Evolutionary conservation across 805 yeast species (phyloP).

Genomic region (Kluyveromyces nonfermentans): DNA sequence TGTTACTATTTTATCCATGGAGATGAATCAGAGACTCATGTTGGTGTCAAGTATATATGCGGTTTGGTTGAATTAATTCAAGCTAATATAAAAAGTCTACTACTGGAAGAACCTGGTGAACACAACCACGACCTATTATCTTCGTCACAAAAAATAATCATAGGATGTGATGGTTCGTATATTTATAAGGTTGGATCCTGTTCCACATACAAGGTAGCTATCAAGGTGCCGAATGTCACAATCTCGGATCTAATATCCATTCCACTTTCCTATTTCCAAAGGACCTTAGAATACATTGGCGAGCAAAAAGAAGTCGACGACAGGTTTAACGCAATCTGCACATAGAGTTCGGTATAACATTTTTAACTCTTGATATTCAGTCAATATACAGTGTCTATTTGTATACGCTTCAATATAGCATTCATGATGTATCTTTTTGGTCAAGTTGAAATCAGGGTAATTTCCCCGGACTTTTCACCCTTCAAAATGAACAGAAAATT

Average conservation of each 20-base stretch:
- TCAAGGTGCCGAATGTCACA: conserved; percentile 26
- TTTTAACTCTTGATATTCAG: too few relatives aligned
- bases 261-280: conserved; percentile 44
- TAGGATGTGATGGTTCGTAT: conserved; percentile 24
- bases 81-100: conserved; percentile 39
- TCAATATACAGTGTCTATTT: neutral
- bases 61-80: conserved; percentile 78
- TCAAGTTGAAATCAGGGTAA: neutral
- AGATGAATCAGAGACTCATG: conserved; percentile 38
- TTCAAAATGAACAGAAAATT: neutral
- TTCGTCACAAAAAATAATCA: conserved; percentile 9
- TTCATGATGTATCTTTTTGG: neutral
- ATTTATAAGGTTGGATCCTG: conserved; percentile 11
- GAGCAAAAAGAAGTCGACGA: conserved; percentile 64
- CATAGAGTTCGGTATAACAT: too few relatives aligned
- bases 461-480: conserved; percentile 3
- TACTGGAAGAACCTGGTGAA: conserved; percentile 30
- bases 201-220: conserved; percentile 11
- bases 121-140: conserved; percentile 6
- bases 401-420: neutral
- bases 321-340: conserved; percentile 47
- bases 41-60: conserved; percentile 68
- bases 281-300: conserved; percentile 62
- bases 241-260: conserved; percentile 22
- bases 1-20: conserved; percentile 81